Conservation (phyloP, 2,329 filamentous ascomycete genomes). For the Aspergillus sclerotialis region DNA sequence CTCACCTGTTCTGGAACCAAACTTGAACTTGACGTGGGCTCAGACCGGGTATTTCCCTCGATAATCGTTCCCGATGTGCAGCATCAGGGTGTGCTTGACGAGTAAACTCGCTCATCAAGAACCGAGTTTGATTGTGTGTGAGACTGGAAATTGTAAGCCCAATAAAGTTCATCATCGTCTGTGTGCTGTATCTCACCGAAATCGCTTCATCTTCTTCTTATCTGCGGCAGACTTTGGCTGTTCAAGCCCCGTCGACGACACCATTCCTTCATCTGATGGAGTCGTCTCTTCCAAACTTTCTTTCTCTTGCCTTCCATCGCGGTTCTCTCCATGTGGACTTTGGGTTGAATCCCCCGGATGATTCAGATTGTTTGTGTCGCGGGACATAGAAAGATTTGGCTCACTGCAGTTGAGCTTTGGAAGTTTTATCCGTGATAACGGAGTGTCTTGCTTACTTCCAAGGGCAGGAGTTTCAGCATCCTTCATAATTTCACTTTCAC, state of each 20-base stretch:
- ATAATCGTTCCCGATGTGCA: constrained; percentile 77
- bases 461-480: constrained; percentile 9
- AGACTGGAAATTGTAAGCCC: constrained; percentile 49
- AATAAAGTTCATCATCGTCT: neutral
- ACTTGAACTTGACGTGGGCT: constrained; percentile 92
- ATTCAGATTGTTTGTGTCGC: constrained; percentile 10
- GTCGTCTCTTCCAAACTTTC: constrained; percentile 12
- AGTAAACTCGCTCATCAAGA: constrained; percentile 93
- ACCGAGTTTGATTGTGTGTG: constrained; percentile 94
- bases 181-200: constrained; percentile 22
- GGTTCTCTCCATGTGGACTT: constrained; percentile 5
- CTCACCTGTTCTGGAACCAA: constrained; percentile 94
- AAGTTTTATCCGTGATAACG: constrained; percentile 18
- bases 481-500: constrained; percentile 13
- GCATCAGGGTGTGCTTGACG: constrained; percentile 93
- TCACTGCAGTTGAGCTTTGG: constrained; percentile 18
- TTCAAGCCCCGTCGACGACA: constrained; percentile 20
- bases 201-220: constrained; percentile 39
- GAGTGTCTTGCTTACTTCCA: constrained; percentile 10
- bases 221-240: constrained; percentile 21
- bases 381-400: constrained; percentile 9
- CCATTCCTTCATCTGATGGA: constrained; percentile 23
- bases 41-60: constrained; percentile 81
- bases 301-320: constrained; percentile 10
- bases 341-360: constrained; percentile 7